phyloP scores from a whole-genome alignment of 2,329 filamentous ascomycete genomes.

The Neocatenulostroma microsporum region DNA sequence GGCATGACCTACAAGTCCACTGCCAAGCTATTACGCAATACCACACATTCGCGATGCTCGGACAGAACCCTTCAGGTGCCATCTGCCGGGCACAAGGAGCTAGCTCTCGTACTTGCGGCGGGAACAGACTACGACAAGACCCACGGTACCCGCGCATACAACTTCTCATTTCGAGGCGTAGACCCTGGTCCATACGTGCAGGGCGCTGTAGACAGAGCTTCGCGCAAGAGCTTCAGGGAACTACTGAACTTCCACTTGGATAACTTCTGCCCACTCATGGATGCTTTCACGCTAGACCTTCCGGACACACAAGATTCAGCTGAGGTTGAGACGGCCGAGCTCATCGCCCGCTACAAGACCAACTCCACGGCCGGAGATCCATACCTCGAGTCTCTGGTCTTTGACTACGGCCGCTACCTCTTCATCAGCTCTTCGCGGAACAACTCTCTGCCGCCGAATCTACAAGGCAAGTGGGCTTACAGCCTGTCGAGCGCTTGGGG shows the following conservation, averaged over 20 bases:
- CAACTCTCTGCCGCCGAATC: conserved; percentile 45
- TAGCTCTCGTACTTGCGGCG: conserved; percentile 37
- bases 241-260: conserved; percentile 32
- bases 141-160: conserved; percentile 38
- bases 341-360: conserved; percentile 27
- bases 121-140: conserved; percentile 46
- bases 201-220: conserved; percentile 27
- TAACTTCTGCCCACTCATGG: conserved; percentile 37
- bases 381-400: conserved; percentile 46
- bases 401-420: conserved; percentile 48
- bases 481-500: conserved; percentile 38
- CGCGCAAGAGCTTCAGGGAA: conserved; percentile 24
- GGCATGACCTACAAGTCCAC: conserved; percentile 41
- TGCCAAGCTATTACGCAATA: conserved; percentile 23
- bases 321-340: conserved; percentile 31
- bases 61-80: conserved; percentile 26
- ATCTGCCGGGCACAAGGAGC: conserved; percentile 19
- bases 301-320: conserved; percentile 40
- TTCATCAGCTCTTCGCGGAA: conserved; percentile 48
- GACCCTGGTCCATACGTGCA: conserved; percentile 39
- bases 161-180: conserved; percentile 43
- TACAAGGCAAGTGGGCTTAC: conserved; percentile 38
- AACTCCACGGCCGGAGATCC: conserved; percentile 26
- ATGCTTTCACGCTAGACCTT: conserved; percentile 38
- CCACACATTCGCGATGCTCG: conserved; percentile 17